Conservation (phyloP, 768 basidiomycete species). For the Flagelloscypha sp. region DNA sequence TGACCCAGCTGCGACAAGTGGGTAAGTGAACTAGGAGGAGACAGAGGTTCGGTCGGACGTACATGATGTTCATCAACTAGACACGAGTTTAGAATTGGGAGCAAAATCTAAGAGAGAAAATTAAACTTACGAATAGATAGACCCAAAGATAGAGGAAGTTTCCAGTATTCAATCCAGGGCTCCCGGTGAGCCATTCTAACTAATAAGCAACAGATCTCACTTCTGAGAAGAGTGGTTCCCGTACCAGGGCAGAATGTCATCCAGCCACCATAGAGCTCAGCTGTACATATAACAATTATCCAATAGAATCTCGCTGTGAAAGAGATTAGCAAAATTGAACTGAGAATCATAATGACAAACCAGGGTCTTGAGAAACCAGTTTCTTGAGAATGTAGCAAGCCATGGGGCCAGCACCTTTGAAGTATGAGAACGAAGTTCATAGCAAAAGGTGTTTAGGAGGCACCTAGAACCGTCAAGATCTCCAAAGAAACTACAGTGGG, state of each 20-base stretch:
- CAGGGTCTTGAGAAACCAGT: slow-evolving; percentile 54
- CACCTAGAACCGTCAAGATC: slow-evolving; percentile 71
- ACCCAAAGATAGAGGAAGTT: slow-evolving; percentile 71
- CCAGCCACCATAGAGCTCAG: slow-evolving; percentile 76
- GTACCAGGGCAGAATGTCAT: slow-evolving; percentile 88
- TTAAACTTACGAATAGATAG: slow-evolving; percentile 60
- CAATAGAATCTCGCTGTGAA: slow-evolving; percentile 44
- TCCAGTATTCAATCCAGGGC: slow-evolving; percentile 61
- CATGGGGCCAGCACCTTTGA: slow-evolving; percentile 67
- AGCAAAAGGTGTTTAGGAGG: no score
- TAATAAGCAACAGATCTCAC: no score
- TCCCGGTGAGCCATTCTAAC: slow-evolving; percentile 80
- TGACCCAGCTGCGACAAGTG: slow-evolving; percentile 56
- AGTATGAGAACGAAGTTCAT: no score
- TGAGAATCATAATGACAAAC: slow-evolving; percentile 36
- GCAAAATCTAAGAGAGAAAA: background rate
- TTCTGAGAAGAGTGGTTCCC: no score
- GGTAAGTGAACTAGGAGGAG: slow-evolving; percentile 1
- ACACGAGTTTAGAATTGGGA: background rate
- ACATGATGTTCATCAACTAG: slow-evolving; percentile 80
- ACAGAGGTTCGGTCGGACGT: slow-evolving; percentile 18
- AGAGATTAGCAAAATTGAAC: no score
- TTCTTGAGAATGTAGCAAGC: slow-evolving; percentile 66
- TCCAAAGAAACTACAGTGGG: slow-evolving; percentile 78
- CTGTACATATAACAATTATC: slow-evolving; percentile 45